Evolutionary conservation across 78 protist species (phyloP), one percentile per base, ranked within the genome.

Genomic region (Cavenderia fasciculata): DNA sequence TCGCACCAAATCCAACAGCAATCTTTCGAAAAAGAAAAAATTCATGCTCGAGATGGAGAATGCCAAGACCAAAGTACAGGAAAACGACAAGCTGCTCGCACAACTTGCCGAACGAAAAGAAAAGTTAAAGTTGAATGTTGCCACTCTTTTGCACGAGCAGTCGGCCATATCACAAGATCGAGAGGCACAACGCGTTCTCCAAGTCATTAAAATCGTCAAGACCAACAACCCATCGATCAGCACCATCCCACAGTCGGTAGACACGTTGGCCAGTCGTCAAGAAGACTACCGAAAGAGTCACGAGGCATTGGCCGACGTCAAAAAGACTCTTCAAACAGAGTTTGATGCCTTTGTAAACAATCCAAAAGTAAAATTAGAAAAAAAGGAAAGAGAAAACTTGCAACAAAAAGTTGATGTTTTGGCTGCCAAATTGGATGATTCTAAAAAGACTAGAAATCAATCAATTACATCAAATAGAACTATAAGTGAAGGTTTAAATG

Each of bases 1-100:
- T 16, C 44, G 88, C 16, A 62, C 74, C 0, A 79, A 79, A 66
- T 79, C 88, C 7, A 79, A 79, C 25, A 31, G 76, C 33, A 79
- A 79, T 11, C 31, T 79, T 1, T 65, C 88, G 21, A 79, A 79
- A 59, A 79, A 79, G 21, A 79, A 79, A 68, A 79, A 79, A 29
- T 79, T 79, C 88, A 47, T 79, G 68, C 10, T 79, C 43, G 88
- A 79, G 18, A 79, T 79, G 88, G 88, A 79, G 4, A 49, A 27
- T 0, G 41, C 88, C 0, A 44, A 29, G 29, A 52, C 68, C 0
- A 79, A 79, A 14, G 36, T 33, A 6, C 68, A 46, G 16, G 88
- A 79, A 1, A 36, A 47, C 12, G 76, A 79, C 2, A 79, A 65
- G 27, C 25, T 36, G 6, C 21, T 18, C 14, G 46, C 44, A 23